A percentile compares a stretch with the other conserved stretches of the same genome.
These are phyloP conservation scores for Ogataea hybrid DNA, from an alignment of 1,139 yeast species.

Conservation along the genomic window DNA sequence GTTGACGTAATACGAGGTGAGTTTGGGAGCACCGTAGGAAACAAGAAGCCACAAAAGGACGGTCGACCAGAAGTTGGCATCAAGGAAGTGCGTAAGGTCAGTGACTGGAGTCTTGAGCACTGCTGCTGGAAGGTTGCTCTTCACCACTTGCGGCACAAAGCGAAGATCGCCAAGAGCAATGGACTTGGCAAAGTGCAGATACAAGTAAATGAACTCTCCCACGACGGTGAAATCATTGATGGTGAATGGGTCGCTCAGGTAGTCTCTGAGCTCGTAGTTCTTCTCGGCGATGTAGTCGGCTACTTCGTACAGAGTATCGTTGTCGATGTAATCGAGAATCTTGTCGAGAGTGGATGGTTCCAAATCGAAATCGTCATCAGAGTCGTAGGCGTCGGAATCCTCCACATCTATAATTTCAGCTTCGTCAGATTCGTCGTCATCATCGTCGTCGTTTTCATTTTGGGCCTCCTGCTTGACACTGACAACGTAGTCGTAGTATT, in stretches of 20 bases:
- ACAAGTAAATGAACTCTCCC: conserved; percentile 40
- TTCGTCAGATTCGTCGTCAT: conserved; percentile 11
- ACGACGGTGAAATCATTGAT: conserved; percentile 43
- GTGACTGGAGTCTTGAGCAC: conserved; percentile 34
- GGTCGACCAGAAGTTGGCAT: conserved; percentile 35
- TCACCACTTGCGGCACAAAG: conserved; percentile 35
- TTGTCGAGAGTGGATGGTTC: conserved; percentile 25
- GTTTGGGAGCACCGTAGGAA: conserved; percentile 42
- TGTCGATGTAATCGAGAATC: conserved; percentile 38
- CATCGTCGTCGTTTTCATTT: conserved; percentile 8
- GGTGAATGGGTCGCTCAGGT: conserved; percentile 46
- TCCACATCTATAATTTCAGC: conserved; percentile 17
- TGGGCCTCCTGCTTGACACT: conserved; percentile 16
- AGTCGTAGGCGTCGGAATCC: conserved; percentile 16
- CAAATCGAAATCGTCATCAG: conserved; percentile 13
- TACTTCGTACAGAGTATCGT: conserved; percentile 39
- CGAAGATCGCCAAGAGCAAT: conserved; percentile 41
- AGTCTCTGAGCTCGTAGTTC: conserved; percentile 48
- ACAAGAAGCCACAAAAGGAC: conserved; percentile 41
- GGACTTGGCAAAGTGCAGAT: conserved; percentile 38
- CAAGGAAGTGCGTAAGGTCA: conserved; percentile 39
- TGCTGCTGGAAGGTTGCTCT: conserved; percentile 29
- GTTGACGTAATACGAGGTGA: conserved; percentile 50
- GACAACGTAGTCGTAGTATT: conserved; percentile 27
- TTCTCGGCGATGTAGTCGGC: conserved; percentile 39